phyloP scores from a whole-genome alignment of 768 basidiomycete genomes.

The Tulasnella sp. region DNA sequence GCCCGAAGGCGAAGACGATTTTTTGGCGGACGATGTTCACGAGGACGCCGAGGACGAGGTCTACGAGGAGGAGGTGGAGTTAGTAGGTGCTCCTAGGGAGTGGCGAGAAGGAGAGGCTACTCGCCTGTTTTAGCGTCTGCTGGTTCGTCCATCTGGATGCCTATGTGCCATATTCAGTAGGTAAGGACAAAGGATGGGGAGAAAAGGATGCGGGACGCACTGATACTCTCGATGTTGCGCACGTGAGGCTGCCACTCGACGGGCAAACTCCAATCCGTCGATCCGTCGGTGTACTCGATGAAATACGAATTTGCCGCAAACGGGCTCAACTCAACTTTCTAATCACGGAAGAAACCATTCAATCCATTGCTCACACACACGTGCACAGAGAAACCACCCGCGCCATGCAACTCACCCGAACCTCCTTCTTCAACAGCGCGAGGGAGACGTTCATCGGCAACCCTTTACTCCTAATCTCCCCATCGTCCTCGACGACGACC shows the following conservation, averaged over 20 bases:
- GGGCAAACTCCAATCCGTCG: not conserved
- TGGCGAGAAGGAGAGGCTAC: not conserved
- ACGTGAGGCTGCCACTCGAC: not conserved
- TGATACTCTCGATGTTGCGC: not conserved
- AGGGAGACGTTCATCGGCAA: not conserved
- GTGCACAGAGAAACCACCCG: not conserved
- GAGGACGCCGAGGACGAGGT: not conserved
- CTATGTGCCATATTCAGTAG: not conserved
- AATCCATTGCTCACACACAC: too few species aligned
- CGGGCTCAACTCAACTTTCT: not conserved
- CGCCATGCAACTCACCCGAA: not conserved
- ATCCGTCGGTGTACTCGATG: not conserved
- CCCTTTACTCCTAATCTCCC: not conserved
- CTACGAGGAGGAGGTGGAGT: not conserved
- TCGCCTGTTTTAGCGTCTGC: not conserved
- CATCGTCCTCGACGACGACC: constrained; percentile 2
- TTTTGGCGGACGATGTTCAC: not conserved
- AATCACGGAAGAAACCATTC: not conserved
- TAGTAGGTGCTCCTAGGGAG: not conserved
- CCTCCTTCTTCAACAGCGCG: not conserved
- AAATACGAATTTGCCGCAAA: not conserved
- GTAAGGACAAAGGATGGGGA: not conserved
- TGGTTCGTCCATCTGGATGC: not conserved
- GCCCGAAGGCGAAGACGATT: not conserved
- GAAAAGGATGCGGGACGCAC: not conserved